A percentile compares a stretch with the other conserved stretches of the same genome.
Evolutionary conservation across 2,329 filamentous ascomycete genomes (phyloP).

Genomic region (Pezicula rhizophila): DNA sequence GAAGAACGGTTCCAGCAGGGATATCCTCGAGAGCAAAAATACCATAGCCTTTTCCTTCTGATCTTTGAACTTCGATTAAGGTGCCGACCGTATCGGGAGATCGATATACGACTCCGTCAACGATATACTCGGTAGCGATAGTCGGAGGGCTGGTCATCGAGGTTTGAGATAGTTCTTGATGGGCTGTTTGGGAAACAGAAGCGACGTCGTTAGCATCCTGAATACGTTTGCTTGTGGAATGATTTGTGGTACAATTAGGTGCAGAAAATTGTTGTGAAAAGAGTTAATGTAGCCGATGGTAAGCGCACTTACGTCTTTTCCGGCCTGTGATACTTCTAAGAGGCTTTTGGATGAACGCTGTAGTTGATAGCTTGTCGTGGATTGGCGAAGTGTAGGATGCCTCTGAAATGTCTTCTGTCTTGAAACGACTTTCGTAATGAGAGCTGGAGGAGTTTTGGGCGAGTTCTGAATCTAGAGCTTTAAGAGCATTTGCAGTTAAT

Average conservation of each 20-base stretch:
- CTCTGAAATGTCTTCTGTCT: no score
- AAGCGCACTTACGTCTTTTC: background rate
- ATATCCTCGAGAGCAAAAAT: conserved; percentile 18
- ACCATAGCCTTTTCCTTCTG: conserved; percentile 16
- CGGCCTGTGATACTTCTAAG: background rate
- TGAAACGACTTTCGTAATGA: no score
- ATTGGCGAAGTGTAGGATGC: no score
- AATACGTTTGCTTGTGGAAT: no score
- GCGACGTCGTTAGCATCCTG: background rate
- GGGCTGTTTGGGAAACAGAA: background rate
- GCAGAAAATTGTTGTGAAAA: background rate
- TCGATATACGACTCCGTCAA: conserved; percentile 1
- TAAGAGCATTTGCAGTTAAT: no score
- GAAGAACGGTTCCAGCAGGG: conserved; percentile 11
- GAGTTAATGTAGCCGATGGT: background rate
- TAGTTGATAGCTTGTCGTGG: no score
- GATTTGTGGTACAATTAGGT: no score
- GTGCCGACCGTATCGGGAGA: conserved; percentile 17
- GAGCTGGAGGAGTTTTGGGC: no score
- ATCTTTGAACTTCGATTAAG: conserved; percentile 12
- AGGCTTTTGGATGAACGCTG: background rate
- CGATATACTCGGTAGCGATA: background rate
- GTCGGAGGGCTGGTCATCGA: background rate
- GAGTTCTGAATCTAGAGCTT: no score
- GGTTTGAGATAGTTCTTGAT: conserved; percentile 1